Base-by-base conservation (phyloP, 1,139 yeast species). In the Magnusiomyces suaveolens region DNA sequence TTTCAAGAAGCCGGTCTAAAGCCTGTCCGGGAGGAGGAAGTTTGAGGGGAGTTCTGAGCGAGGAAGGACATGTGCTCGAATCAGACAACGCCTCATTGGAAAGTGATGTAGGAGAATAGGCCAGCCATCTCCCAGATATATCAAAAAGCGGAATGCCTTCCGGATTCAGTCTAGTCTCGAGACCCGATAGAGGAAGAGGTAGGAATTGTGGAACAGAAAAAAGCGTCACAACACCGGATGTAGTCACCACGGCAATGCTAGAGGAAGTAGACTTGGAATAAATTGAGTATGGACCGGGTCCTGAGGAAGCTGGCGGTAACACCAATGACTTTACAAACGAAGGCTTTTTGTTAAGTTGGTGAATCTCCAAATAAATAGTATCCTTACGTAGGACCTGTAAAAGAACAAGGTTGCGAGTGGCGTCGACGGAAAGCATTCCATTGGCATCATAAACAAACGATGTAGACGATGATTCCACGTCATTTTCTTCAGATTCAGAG, bases 11-110 rank as follows among this genome's bases (percentile, higher is more conserved):
- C 14, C 69, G 56, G 52, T 66, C 69, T 49, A 63, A 57, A 21
- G 65, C 56, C 12, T 66, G 65, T 1, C 66, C 68, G n/a, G 60
- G 56, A 3, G 67, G 68, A 2, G 68, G 67, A 46, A 64, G 56
- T 46, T 60, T 62, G 20, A 66, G 58, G 1, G 67, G 65, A 2
- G 69, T 66, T 18, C 53, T 54, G 16, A 46, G 41, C 16, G 56
- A n/a, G 6, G 51, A 48, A 2, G 49, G 36, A 10, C 18, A 18
- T 10, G 46, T 23, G 10, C 8, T 20, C 6, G 46, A 21, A 6
- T 21, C 26, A 18, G 46, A 52, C 1, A 23, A 16, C 4, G 49
- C 21, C 20, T 44, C 50, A n/a, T 43, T n/a, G 18, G 53, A 52
- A 24, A 51, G 39, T 21, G 50, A 26, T 24, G 52, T 39, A 3